These are phyloP conservation scores for Przewalskia tangutica DNA, from an alignment of 257 asterid species.

Conservation along the genomic window DNA sequence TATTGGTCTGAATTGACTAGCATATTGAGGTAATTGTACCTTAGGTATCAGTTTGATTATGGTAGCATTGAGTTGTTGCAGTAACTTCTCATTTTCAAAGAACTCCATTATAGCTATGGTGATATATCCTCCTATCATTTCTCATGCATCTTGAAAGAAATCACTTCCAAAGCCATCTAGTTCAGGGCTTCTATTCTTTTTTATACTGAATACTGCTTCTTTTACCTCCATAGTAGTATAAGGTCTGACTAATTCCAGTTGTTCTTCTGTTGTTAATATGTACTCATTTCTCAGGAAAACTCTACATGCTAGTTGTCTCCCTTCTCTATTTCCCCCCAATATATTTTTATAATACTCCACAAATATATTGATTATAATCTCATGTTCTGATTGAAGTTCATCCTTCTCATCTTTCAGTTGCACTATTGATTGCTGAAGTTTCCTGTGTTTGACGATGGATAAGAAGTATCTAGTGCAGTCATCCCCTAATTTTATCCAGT, in stretches of 20 bases:
- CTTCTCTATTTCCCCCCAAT: no score
- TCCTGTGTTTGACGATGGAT: neutral
- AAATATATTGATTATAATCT: no score
- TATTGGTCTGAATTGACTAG: neutral
- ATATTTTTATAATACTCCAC: no score
- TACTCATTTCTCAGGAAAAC: no score
- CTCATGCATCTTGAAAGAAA: no score
- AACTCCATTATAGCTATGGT: neutral
- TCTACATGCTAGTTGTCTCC: no score
- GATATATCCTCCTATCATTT: neutral
- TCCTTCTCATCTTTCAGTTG: no score
- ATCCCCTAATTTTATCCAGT: neutral
- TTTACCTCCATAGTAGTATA: neutral
- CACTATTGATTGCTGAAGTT: no score
- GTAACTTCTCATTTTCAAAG: neutral
- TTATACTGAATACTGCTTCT: neutral
- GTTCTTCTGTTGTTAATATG: neutral
- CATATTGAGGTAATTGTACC: neutral
- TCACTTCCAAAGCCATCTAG: neutral
- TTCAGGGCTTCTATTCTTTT: neutral
- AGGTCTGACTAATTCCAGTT: neutral
- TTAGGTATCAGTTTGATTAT: no score
- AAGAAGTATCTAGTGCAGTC: neutral
- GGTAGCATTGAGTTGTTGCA: neutral
- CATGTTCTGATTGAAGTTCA: neutral